Percentiles rank a stretch among this genome's conserved stretches.
phyloP scores from a whole-genome alignment of 2,329 filamentous ascomycete species.

The Aureobasidium sp. region DNA sequence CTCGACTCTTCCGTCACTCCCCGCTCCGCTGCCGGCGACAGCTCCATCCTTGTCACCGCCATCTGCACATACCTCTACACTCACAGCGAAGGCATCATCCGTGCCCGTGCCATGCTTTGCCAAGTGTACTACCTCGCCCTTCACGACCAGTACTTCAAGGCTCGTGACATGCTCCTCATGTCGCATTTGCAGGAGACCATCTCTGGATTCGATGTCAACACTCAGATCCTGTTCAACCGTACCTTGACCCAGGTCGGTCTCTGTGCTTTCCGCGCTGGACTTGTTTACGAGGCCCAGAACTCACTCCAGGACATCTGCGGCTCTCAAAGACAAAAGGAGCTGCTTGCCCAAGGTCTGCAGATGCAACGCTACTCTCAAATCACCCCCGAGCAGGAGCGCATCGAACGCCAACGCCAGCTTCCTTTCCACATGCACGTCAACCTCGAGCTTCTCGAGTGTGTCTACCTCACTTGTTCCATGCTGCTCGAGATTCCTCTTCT shows the following conservation, averaged over 20 bases:
- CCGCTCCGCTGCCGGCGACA: slow-evolving; percentile 57
- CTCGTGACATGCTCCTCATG: slow-evolving; percentile 99
- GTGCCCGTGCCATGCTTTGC: slow-evolving; percentile 93
- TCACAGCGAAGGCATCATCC: slow-evolving; percentile 90
- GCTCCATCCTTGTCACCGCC: slow-evolving; percentile 66
- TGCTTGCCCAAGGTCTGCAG: slow-evolving; percentile 95
- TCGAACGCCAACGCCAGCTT: slow-evolving; percentile 93
- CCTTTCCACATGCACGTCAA: slow-evolving; percentile 99
- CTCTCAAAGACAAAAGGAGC: slow-evolving; percentile 93
- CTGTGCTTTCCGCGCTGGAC: slow-evolving; percentile 92
- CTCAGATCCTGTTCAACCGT: slow-evolving; percentile 97
- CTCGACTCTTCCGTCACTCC: slow-evolving; percentile 76
- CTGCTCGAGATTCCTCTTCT: slow-evolving; percentile 95
- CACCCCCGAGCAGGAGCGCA: slow-evolving; percentile 91
- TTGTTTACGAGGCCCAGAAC: slow-evolving; percentile 96
- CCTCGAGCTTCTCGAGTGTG: slow-evolving; percentile 92
- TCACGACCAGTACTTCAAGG: slow-evolving; percentile 95
- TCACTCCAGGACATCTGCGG: slow-evolving; percentile 97
- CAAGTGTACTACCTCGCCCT: slow-evolving; percentile 98
- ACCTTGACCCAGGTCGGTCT: slow-evolving; percentile 96
- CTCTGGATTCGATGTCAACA: slow-evolving; percentile 89
- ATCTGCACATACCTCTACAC: slow-evolving; percentile 93
- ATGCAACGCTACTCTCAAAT: slow-evolving; percentile 96
- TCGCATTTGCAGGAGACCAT: slow-evolving; percentile 98
- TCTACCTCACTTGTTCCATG: slow-evolving; percentile 99